Evolutionary conservation across 306 rosid genomes (phyloP).

Genomic region (Purshia tridentata): DNA sequence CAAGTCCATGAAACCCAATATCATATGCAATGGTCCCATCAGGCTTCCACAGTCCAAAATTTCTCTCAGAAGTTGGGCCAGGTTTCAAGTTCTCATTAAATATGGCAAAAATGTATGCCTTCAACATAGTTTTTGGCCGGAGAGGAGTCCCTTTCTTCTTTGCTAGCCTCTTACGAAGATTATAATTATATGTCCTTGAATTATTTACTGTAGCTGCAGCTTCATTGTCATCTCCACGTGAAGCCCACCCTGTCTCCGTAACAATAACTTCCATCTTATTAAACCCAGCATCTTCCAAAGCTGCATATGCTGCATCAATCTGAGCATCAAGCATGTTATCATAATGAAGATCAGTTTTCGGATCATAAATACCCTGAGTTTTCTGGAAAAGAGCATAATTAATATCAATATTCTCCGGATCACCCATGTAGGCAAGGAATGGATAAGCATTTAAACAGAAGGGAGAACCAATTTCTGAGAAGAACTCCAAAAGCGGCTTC

Average conservation of each 20-base stretch:
- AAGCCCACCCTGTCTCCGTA: constrained; percentile 99
- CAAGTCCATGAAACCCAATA: constrained; percentile 84
- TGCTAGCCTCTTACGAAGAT: constrained; percentile 87
- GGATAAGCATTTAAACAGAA: constrained; percentile 96
- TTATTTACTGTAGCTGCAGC: constrained; percentile 65
- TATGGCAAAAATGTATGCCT: constrained; percentile 81
- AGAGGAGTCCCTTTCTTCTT: constrained; percentile 93
- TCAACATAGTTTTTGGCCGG: constrained; percentile 71
- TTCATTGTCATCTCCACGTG: constrained; percentile 65
- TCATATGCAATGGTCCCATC: constrained; percentile 89
- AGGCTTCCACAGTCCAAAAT: constrained; percentile 84
- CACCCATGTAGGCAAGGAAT: constrained; percentile 55
- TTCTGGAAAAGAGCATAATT: constrained; percentile 89
- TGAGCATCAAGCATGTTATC: constrained; percentile 99
- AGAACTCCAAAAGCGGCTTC: constrained; percentile 84
- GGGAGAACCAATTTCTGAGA: constrained; percentile 82
- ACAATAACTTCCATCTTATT: constrained; percentile 78
- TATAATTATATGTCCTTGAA: constrained; percentile 86
- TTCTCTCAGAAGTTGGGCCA: constrained; percentile 78
- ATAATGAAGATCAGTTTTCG: constrained; percentile 63
- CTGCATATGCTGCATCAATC: constrained; percentile 93
- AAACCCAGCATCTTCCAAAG: constrained; percentile 78
- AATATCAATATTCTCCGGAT: constrained; percentile 74
- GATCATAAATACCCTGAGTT: constrained; percentile 67
- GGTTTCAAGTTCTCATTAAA: constrained; percentile 73